Evolutionary conservation across 2,329 filamentous ascomycete species (phyloP), one percentile per base, ranked within the genome.

Genomic region (Phialophora verrucosa): DNA sequence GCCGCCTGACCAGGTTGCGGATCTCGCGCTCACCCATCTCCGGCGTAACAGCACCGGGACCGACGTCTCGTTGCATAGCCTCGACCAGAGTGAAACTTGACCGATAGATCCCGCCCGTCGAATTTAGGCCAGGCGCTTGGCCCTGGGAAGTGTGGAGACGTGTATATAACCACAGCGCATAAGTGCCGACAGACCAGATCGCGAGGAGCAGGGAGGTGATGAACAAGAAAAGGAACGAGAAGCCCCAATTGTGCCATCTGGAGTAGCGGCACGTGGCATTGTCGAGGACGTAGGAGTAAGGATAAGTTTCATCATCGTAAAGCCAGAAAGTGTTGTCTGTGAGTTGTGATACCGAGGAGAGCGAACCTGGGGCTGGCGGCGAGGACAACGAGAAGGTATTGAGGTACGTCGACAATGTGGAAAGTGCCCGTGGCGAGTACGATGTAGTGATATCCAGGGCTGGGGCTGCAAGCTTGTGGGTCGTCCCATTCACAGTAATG

Each of bases 81-180:
- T 65, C 54, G 7, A 67, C 67, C 11, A 71, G 58, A 32, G 65
- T 62, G 56, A 64, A 65, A 47, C 64, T 69, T 17, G 69, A 67
- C 25, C 76, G 57, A 47, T 78, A 70, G 62, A 75, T 73, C 42
- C 72, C 76, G 66, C 78, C 71, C 14, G 61, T 50, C 32, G 73
- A 76, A 23, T 59, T 11, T 5, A 20, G 51, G 17, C 55, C 35
- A 20, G 32, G 47, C 2, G 17, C 5, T 7, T 42, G n/a, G n/a
- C 57, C 29, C 23, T 31, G 31, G 6, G 31, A 61, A 0, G 75
- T 75, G 8, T 64, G 70, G 32, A 73, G 70, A 57, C 76, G 73
- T 5, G 76, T 73, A 38, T 79, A 74, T 31, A 76, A 71, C 77
- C 78, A 79, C 3, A 79, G 53, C 3, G 70, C 63, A 57, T 77